Conservation (phyloP, 2,329 filamentous ascomycete genomes). For the Cladosporium sp. region DNA sequence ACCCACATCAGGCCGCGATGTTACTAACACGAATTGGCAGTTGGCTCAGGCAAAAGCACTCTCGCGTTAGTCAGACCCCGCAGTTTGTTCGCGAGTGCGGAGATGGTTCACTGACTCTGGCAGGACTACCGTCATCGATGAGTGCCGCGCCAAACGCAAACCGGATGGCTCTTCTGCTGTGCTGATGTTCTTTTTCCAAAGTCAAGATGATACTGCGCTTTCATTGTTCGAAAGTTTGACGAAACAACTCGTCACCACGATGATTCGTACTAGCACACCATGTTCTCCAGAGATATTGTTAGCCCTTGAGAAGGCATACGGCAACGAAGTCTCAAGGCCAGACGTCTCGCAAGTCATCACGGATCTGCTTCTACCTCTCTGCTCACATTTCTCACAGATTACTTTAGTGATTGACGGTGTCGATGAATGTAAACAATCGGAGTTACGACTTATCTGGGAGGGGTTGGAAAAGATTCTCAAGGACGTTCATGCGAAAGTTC, state of each 20-base stretch:
- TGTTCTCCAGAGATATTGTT: background rate
- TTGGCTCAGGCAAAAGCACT: background rate
- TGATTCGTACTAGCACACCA: background rate
- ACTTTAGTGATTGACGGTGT: background rate
- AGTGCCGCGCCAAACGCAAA: background rate
- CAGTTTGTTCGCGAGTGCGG: background rate
- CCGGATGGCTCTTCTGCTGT: background rate
- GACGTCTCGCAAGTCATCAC: constrained; percentile 1
- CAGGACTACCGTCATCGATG: constrained; percentile 1
- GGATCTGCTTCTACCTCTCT: background rate
- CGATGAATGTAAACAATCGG: background rate
- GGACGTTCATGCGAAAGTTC: background rate
- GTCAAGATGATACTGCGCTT: background rate
- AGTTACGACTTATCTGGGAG: background rate
- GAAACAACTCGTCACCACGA: background rate
- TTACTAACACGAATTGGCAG: background rate
- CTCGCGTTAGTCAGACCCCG: background rate
- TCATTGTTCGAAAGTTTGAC: background rate
- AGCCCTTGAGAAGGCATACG: background rate
- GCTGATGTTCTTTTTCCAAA: background rate
- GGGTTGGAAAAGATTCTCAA: background rate
- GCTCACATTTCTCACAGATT: background rate
- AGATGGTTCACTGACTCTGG: background rate
- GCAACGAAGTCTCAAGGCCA: background rate
- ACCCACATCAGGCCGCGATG: background rate